These are phyloP conservation scores for Pseudofabraea citricarpa DNA, from an alignment of 2,329 filamentous ascomycete genomes.

Conservation along the genomic window DNA sequence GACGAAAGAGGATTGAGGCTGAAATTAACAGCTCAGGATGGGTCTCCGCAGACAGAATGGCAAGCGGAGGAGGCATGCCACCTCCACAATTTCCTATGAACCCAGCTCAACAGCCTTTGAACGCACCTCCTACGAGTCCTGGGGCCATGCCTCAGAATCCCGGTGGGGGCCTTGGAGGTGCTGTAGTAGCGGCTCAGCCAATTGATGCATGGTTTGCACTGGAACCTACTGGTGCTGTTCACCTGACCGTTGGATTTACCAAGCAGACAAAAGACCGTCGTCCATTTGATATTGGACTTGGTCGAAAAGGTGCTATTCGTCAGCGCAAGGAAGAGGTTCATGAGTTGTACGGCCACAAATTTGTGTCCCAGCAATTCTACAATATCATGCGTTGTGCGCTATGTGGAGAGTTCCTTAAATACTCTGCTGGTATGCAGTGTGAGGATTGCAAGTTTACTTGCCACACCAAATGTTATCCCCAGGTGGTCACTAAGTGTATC, in stretches of 20 bases:
- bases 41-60: slow-evolving; percentile 97
- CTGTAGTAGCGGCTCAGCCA: slow-evolving; percentile 39
- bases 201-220: slow-evolving; percentile 97
- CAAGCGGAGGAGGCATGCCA: slow-evolving; percentile 45
- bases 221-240: slow-evolving; percentile 88
- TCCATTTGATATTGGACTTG: slow-evolving; percentile 82
- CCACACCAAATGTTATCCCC: slow-evolving; percentile 93
- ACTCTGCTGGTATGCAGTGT: slow-evolving; percentile 98
- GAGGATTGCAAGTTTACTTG: slow-evolving; percentile 99
- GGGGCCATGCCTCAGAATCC: slow-evolving; percentile 22
- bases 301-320: slow-evolving; percentile 91
- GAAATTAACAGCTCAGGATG: slow-evolving; percentile 93
- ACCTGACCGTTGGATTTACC: slow-evolving; percentile 84
- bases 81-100: slow-evolving; percentile 56
- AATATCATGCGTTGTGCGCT: slow-evolving; percentile 99
- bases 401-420: slow-evolving; percentile 97
- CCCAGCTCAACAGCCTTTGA: slow-evolving; percentile 41
- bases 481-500: slow-evolving; percentile 98
- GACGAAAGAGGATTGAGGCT: slow-evolving; percentile 92
- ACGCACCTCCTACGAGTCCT: slow-evolving; percentile 36
- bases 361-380: slow-evolving; percentile 97
- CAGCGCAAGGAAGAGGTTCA: slow-evolving; percentile 98
- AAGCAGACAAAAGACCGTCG: slow-evolving; percentile 84
- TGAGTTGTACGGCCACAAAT: slow-evolving; percentile 99
- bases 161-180: slow-evolving; percentile 21